Evolutionary conservation across 1,284 basidiomycete genomes (phyloP).

Genomic region (Leccinum pallidistipes): DNA sequence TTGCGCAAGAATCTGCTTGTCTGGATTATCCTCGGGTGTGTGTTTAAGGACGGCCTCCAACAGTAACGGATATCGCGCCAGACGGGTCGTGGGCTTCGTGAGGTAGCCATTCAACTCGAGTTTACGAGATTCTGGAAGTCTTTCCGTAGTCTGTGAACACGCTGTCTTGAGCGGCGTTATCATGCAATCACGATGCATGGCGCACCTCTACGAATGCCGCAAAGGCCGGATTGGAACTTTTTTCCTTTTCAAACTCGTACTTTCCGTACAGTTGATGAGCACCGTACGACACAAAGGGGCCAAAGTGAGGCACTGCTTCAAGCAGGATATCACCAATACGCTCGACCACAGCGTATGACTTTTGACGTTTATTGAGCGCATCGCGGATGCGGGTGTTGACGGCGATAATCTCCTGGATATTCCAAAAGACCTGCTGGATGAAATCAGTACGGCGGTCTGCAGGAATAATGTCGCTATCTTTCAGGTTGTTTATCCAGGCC

Average conservation of each 20-base stretch:
- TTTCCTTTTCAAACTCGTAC: conserved; percentile 99
- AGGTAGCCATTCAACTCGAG: conserved; percentile 98
- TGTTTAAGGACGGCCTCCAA: conserved; percentile 93
- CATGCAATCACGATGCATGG: conserved; percentile 2
- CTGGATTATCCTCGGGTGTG: conserved; percentile 88
- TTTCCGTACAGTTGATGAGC: conserved; percentile 98
- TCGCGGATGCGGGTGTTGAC: conserved; percentile 92
- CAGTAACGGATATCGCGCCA: conserved; percentile 94
- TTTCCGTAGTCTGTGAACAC: conserved; percentile 74
- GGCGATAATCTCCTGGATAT: conserved; percentile 90
- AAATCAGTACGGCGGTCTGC: conserved; percentile 81
- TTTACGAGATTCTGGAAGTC: conserved; percentile 93
- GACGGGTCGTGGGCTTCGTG: conserved; percentile 96
- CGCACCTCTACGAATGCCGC: conserved; percentile 93
- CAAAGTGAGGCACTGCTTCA: conserved; percentile 87
- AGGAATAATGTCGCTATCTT: conserved; percentile 77
- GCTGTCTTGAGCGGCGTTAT: conserved; percentile 11
- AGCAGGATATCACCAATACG: conserved; percentile 90
- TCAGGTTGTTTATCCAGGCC: conserved; percentile 91
- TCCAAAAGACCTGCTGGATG: conserved; percentile 97
- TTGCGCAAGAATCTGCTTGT: conserved; percentile 80
- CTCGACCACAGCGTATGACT: conserved; percentile 91
- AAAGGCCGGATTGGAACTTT: conserved; percentile 91
- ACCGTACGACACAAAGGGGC: conserved; percentile 93
- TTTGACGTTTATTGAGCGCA: conserved; percentile 94